Percentiles rank a stretch among this genome's conserved stretches.
phyloP scores from a whole-genome alignment of 371 early-diverging fungal genomes.

The Coemansia sp. region DNA sequence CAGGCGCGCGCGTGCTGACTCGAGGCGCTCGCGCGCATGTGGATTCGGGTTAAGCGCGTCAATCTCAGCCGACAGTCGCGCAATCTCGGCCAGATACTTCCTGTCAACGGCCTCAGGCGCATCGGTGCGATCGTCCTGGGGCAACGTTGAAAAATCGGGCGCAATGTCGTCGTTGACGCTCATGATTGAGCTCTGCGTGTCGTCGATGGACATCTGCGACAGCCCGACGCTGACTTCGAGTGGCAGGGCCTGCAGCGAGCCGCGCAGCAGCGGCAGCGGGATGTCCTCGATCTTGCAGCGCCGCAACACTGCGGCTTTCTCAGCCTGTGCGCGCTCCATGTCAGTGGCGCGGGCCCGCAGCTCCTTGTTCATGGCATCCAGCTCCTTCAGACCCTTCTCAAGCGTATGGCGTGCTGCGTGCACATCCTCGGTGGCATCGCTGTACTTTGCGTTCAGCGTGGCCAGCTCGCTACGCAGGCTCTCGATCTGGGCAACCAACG shows the following conservation, averaged over 20 bases:
- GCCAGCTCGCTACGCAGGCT: conserved; percentile 39
- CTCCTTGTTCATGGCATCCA: conserved; percentile 67
- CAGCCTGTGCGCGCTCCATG: conserved; percentile 72
- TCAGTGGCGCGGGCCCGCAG: conserved; percentile 66
- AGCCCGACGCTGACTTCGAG: conserved; percentile 30
- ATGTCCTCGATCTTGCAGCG: conserved; percentile 92
- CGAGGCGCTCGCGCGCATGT: conserved; percentile 80
- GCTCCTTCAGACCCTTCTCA: conserved; percentile 60
- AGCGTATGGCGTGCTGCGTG: conserved; percentile 61
- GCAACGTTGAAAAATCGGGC: conserved; percentile 45
- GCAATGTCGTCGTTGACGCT: conserved; percentile 42
- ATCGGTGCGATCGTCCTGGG: conserved; percentile 31
- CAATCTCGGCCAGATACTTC: conserved; percentile 69
- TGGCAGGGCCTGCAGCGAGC: conserved; percentile 46
- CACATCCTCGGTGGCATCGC: conserved; percentile 60
- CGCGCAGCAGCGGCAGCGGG: conserved; percentile 66
- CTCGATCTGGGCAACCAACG: conserved; percentile 43
- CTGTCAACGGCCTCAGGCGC: conserved; percentile 56
- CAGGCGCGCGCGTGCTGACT: conserved; percentile 75
- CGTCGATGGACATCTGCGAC: conserved; percentile 40
- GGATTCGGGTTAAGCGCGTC: conserved; percentile 89
- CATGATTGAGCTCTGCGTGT: conserved; percentile 34
- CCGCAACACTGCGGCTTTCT: conserved; percentile 76
- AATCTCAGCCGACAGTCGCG: conserved; percentile 67
- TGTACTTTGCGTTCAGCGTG: conserved; percentile 43